Evolutionary conservation across 2,329 filamentous ascomycete genomes (phyloP).

Genomic region (Ophiostoma ulmi): DNA sequence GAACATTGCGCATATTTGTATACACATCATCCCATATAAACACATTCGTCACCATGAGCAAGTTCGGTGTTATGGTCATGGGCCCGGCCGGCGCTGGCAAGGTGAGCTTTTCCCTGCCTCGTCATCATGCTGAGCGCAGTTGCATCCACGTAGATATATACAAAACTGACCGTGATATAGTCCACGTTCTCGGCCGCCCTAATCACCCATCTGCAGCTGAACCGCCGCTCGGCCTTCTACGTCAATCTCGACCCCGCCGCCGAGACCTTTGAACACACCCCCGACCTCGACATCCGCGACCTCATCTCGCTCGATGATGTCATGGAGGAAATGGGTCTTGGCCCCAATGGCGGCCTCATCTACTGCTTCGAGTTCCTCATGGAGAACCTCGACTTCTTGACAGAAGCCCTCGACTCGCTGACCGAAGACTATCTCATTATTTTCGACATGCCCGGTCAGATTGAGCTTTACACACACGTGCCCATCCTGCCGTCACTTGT

Average conservation of each 20-base stretch:
- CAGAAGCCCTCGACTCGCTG: constrained; percentile 74
- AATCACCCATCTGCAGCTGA: constrained; percentile 86
- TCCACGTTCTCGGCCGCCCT: constrained; percentile 92
- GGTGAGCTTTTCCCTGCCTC: constrained; percentile 41
- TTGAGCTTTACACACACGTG: constrained; percentile 96
- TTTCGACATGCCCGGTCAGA: constrained; percentile 98
- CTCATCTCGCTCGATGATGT: constrained; percentile 90
- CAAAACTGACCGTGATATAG: constrained; percentile 36
- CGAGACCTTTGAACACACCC: constrained; percentile 84
- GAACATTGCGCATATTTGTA: not conserved
- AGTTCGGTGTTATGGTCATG: constrained; percentile 93
- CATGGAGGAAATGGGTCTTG: constrained; percentile 89
- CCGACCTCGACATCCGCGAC: constrained; percentile 92
- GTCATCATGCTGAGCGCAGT: constrained; percentile 13
- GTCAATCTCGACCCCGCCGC: constrained; percentile 97
- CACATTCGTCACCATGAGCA: constrained; percentile 61
- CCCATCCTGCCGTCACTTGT: constrained; percentile 83
- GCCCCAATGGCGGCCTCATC: constrained; percentile 87
- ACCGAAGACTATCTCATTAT: constrained; percentile 96
- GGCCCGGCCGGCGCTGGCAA: constrained; percentile 94
- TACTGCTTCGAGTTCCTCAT: constrained; percentile 96
- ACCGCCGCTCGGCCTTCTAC: constrained; percentile 91
- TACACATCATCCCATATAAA: not conserved
- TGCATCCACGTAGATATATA: not conserved
- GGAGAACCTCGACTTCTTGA: constrained; percentile 89